A percentile compares a stretch with the other conserved stretches of the same genome.
Conservation (phyloP, 2,329 filamentous ascomycete species). For the Sclerotinia glacialis region DNA sequence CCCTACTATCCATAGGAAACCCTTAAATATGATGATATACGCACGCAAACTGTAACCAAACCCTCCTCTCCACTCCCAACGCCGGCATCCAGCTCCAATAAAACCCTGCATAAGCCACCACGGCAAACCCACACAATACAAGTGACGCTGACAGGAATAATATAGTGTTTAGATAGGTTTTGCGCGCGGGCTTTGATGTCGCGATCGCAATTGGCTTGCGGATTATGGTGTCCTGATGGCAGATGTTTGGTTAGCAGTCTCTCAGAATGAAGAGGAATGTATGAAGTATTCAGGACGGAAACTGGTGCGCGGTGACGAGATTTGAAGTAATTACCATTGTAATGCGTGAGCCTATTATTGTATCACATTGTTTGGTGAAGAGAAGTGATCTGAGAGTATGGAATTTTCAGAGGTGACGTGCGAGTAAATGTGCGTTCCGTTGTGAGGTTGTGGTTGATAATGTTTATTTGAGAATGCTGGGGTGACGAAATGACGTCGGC, state of each 20-base stretch:
- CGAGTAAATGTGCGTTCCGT: neutral
- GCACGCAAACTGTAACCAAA: constrained; percentile 66
- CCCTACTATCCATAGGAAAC: neutral
- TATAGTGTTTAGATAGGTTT: constrained; percentile 59
- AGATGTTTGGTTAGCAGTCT: neutral
- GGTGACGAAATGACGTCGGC: constrained; percentile 17
- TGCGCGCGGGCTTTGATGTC: constrained; percentile 59
- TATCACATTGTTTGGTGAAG: constrained; percentile 1
- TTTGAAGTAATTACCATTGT: neutral
- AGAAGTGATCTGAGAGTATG: neutral
- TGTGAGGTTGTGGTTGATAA: constrained; percentile 6
- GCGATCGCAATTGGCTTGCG: constrained; percentile 53
- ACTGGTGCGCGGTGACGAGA: neutral
- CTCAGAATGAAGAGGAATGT: neutral
- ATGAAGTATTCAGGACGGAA: neutral
- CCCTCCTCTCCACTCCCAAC: constrained; percentile 57
- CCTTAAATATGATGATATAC: constrained; percentile 19
- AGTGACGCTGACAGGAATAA: constrained; percentile 46
- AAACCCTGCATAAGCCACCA: constrained; percentile 62
- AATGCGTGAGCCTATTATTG: neutral
- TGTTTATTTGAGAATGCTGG: constrained; percentile 11
- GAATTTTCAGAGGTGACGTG: neutral
- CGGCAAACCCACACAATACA: constrained; percentile 55
- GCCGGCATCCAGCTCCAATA: constrained; percentile 68
- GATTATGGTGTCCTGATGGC: constrained; percentile 48